A percentile compares a stretch with the other conserved stretches of the same genome.
These are phyloP conservation scores for Earliella scabrosa DNA, from an alignment of 1,284 basidiomycete species.

Conservation along the genomic window DNA sequence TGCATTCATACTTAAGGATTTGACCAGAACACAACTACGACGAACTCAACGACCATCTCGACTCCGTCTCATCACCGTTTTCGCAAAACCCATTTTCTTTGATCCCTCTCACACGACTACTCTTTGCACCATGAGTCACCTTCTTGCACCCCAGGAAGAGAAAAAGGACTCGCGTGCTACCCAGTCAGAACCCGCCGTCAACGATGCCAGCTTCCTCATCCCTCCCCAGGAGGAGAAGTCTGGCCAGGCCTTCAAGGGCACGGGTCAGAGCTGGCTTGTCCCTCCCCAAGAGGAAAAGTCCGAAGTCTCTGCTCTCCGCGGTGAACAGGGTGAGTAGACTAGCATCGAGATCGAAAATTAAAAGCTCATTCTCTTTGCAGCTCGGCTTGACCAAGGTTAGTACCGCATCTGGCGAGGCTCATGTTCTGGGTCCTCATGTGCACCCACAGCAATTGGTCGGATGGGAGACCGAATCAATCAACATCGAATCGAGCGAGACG, in stretches of 20 bases:
- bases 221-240: slow-evolving; percentile 28
- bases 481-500: slow-evolving; percentile 14
- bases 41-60: neutral
- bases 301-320: slow-evolving; percentile 7
- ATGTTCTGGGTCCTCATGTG: neutral
- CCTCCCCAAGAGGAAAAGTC: slow-evolving; percentile 20
- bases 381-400: slow-evolving; percentile 11
- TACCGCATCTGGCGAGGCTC: neutral
- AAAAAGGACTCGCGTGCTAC: slow-evolving; percentile 13
- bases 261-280: slow-evolving; percentile 9
- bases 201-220: slow-evolving; percentile 19
- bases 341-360: neutral
- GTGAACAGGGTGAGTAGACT: slow-evolving; percentile 5
- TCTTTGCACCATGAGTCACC: slow-evolving; percentile 21
- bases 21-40: neutral
- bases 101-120: neutral
- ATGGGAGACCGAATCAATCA: slow-evolving; percentile 19
- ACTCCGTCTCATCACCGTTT: neutral
- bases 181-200: slow-evolving; percentile 15
- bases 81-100: neutral
- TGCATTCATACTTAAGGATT: neutral
- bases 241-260: neutral
- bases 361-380: neutral
- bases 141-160: slow-evolving; percentile 25
- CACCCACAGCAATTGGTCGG: slow-evolving; percentile 16